phyloP scores from a whole-genome alignment of 2,329 filamentous ascomycete genomes.

The Dendryphion nanum region DNA sequence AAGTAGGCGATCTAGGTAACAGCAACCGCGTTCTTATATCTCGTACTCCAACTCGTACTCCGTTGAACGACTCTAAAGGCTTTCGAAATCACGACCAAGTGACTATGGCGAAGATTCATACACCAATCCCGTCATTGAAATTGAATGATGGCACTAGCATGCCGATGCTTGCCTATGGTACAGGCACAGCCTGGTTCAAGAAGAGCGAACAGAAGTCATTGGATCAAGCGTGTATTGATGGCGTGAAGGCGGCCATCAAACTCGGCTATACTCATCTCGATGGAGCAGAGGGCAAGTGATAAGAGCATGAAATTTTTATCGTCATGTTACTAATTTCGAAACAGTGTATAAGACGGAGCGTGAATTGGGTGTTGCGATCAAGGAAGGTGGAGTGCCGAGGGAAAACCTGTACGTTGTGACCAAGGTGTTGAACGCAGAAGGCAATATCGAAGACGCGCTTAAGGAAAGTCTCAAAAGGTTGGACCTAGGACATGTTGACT shows the following conservation, averaged over 20 bases:
- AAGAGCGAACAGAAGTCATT: constrained; percentile 48
- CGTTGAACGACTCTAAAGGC: too few relatives aligned
- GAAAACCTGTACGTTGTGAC: constrained; percentile 54
- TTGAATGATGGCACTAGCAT: constrained; percentile 73
- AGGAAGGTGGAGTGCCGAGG: constrained; percentile 43
- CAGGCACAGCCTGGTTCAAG: constrained; percentile 68
- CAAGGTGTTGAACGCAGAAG: constrained; percentile 54
- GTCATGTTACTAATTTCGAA: too few relatives aligned
- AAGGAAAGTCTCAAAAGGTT: constrained; percentile 59
- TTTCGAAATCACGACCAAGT: too few relatives aligned
- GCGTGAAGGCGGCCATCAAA: constrained; percentile 62
- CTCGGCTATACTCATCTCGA: constrained; percentile 73
- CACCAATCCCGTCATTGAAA: constrained; percentile 60
- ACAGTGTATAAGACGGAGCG: constrained; percentile 52
- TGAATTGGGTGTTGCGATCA: constrained; percentile 50
- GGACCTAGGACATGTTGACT: constrained; percentile 60
- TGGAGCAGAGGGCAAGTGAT: constrained; percentile 63
- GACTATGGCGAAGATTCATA: constrained; percentile 44
- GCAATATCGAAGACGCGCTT: constrained; percentile 56
- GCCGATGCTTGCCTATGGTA: constrained; percentile 70
- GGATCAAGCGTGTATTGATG: constrained; percentile 58
- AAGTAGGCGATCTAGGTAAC: too few relatives aligned
- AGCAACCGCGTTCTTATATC: too few relatives aligned
- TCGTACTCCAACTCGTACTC: too few relatives aligned
- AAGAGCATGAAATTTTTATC: neutral